Base-by-base conservation (phyloP, 768 basidiomycete genomes). In the Psilocybe tampanensis region DNA sequence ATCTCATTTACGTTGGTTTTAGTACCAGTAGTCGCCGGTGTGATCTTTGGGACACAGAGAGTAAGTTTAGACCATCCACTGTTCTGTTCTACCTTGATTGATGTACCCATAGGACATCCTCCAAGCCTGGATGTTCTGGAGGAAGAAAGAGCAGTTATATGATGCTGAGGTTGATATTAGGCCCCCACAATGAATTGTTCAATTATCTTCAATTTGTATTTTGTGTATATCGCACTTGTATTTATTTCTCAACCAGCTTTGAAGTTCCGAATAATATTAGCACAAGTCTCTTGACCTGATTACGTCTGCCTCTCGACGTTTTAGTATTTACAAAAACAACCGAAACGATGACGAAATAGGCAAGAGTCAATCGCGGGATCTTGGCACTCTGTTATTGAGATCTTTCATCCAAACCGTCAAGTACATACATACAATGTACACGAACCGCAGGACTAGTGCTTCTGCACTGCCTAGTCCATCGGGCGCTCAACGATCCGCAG, bases 401-500 rank as follows among this genome's bases (percentile, higher is more conserved):
- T 23, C 17, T 51, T 51, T 42, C 22, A 12, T 26, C 11, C 5
- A 19, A 33, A 29, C 29, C n/a, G n/a, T n/a, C 32, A n/a, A 49
- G 32, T 36, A n/a, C 21, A 29, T 45, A 15, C 36, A 39, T n/a
- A 5, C 15, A n/a, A 65, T 65, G 64, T 52, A 54, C 48, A 44
- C 47, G 26, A 54, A 61, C 53, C 56, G 45, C 18, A 39, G 44
- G 17, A 47, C 49, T n/a, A 8, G 36, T 23, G 44, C 60, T 51
- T 19, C 55, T 45, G 24, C 56, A 44, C 18, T 62, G 21, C 43
- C 60, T 36, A 44, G 8, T 43, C 61, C 64, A 21, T 58, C 60
- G 13, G 64, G 63, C 15, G 66, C 64, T 17, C 64, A 60, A 53
- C 66, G 61, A 19, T 64, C 66, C 32, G 62, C 60, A 44, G 47